Base-by-base conservation (phyloP, 768 basidiomycete species). In the Russula abietina region DNA sequence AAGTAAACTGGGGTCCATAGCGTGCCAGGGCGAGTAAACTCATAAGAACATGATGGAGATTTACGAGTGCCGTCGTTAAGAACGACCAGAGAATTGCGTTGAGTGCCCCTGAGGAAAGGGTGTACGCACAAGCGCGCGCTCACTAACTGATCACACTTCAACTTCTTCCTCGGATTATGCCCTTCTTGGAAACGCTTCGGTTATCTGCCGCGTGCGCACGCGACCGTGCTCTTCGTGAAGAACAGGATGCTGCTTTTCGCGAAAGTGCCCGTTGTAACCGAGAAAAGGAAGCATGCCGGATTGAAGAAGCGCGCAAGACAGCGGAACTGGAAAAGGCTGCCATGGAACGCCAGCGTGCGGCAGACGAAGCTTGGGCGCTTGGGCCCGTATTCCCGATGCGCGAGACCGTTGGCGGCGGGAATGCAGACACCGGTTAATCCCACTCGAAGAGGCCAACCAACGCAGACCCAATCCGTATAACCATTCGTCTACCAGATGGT, bases 181-280 rank as follows among this genome's bases (percentile, higher is more conserved):
- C 94, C 0, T 92, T 86, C 76, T 82, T 99, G 11, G 75, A 77
- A 10, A 82, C 87, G 19, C 76, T 91, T 57, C 80, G 77, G 17
- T 70, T 79, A 0, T 78, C 82, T 54, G 74, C 87, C 66, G 77
- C 77, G 54, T 73, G 75, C 24, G 76, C 78, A 17, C 71, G 75
- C n/a, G n/a, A n/a, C n/a, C n/a, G n/a, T n/a, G n/a, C n/a, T n/a
- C 70, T 93, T 22, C 80, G 93, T 14, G 88, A 85, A 30, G 88
- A 90, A 68, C 93, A 94, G 69, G 94, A 96, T 69, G 79, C 81
- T 10, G 90, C 91, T 1, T 92, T 91, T 72, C 75, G 76, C 43
- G 84, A 87, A 57, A 79, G 86, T 0, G 86, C 83, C 2, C 70
- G 77, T 41, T 74, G 81, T 6, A 94, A 97, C 71, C 76, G 80